phyloP scores from a whole-genome alignment of 805 yeast species.

The Nakazawaea ambrosiae region DNA sequence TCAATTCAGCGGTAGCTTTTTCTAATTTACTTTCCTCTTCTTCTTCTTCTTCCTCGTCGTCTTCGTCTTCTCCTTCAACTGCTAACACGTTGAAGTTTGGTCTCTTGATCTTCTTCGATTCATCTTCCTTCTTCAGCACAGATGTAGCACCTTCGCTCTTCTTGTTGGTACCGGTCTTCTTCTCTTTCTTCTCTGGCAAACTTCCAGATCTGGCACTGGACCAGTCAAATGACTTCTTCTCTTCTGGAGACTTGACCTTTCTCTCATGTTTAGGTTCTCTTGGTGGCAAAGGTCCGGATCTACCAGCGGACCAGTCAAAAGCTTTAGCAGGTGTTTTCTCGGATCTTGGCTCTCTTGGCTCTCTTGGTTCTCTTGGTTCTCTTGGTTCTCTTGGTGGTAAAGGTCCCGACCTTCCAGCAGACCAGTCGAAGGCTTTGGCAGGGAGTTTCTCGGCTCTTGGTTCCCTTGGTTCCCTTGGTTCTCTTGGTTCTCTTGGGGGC shows the following conservation, averaged over 20 bases:
- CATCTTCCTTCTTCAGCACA: conserved; percentile 10
- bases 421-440: conserved; percentile 43
- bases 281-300: conserved; percentile 30
- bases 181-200: conserved; percentile 19
- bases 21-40: too few relatives aligned
- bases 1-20: too few relatives aligned
- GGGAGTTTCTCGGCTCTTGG: conserved; percentile 30
- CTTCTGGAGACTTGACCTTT: conserved; percentile 21
- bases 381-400: conserved; percentile 29
- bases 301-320: conserved; percentile 49
- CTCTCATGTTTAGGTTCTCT: conserved; percentile 29
- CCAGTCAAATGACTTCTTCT: conserved; percentile 34
- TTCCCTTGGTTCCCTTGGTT: conserved; percentile 19
- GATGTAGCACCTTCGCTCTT: conserved; percentile 13
- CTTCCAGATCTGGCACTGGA: conserved; percentile 29
- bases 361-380: conserved; percentile 31
- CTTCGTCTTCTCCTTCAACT: conserved; percentile 46
- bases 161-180: too few relatives aligned
- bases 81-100: conserved; percentile 41
- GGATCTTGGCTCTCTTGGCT: conserved; percentile 27
- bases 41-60: conserved; percentile 29
- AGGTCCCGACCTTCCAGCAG: conserved; percentile 33
- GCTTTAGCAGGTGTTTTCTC: conserved; percentile 21
- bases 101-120: conserved; percentile 17
- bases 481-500: conserved; percentile 21